Evolutionary conservation across 441 rosid genomes (phyloP).

Genomic region (Erodium chrysanthum): DNA sequence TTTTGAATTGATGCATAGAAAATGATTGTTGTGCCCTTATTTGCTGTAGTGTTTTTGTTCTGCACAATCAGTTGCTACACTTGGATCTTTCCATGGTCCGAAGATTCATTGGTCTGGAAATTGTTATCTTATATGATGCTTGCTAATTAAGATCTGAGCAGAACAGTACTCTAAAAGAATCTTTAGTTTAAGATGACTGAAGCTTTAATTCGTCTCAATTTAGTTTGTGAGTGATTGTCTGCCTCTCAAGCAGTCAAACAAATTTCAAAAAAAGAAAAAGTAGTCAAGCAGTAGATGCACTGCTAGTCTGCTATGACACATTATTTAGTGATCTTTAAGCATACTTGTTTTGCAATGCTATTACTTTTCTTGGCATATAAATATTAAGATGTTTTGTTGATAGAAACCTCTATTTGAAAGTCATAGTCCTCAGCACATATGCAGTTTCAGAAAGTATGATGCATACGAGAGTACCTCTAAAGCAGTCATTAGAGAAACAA

Average conservation of each 20-base stretch:
- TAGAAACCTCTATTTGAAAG: background rate
- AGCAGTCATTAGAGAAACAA: background rate
- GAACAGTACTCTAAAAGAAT: background rate
- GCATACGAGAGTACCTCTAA: background rate
- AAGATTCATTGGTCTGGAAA: no score
- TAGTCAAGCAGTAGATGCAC: no score
- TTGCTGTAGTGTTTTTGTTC: background rate
- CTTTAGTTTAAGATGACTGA: background rate
- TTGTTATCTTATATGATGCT: background rate
- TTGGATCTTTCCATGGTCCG: background rate
- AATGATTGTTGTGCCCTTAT: no score
- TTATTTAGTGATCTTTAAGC: background rate
- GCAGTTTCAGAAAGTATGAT: no score
- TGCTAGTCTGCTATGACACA: no score
- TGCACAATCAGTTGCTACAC: background rate
- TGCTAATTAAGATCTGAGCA: background rate
- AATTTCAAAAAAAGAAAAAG: no score
- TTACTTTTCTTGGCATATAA: background rate
- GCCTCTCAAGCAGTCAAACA: no score
- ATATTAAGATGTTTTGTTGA: background rate
- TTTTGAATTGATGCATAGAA: no score
- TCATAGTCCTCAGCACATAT: background rate
- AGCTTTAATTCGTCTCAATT: background rate
- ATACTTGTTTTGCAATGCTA: background rate
- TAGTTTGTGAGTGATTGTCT: background rate